A percentile compares a stretch with the other conserved stretches of the same genome.
These are phyloP conservation scores for Suillus decipiens DNA, from an alignment of 768 basidiomycete genomes.

Conservation along the genomic window DNA sequence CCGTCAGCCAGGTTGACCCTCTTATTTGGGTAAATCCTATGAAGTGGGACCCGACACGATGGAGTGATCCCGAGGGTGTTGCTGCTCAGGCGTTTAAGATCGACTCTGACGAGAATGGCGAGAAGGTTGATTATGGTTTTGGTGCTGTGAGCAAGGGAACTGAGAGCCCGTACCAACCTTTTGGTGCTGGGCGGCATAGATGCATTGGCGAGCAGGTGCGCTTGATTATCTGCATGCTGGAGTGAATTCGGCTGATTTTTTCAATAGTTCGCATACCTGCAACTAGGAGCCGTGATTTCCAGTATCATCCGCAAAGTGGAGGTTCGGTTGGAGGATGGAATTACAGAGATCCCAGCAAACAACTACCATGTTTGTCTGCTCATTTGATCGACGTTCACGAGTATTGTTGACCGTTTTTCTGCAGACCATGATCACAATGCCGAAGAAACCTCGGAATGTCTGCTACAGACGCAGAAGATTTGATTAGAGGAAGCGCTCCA, in stretches of 20 bases:
- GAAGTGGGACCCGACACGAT: slow-evolving; percentile 80
- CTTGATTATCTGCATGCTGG: slow-evolving; percentile 10
- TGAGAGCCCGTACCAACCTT: slow-evolving; percentile 94
- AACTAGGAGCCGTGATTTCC: slow-evolving; percentile 81
- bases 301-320: slow-evolving; percentile 79
- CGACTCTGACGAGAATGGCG: slow-evolving; percentile 74
- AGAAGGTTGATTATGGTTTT: slow-evolving; percentile 96
- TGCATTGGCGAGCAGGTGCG: slow-evolving; percentile 89
- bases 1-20: slow-evolving; percentile 86
- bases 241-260: slow-evolving; percentile 7
- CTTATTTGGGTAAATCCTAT: slow-evolving; percentile 72
- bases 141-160: slow-evolving; percentile 96
- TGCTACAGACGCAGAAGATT: slow-evolving; percentile 66
- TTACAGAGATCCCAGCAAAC: slow-evolving; percentile 63
- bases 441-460: slow-evolving; percentile 66
- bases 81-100: slow-evolving; percentile 76
- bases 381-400: not conserved
- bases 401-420: slow-evolving; percentile 7
- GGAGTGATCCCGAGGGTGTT: slow-evolving; percentile 83
- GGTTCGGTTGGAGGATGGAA: slow-evolving; percentile 59
- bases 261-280: slow-evolving; percentile 87
- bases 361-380: slow-evolving; percentile 81
- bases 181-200: slow-evolving; percentile 94
- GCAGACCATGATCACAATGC: slow-evolving; percentile 94
- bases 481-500: slow-evolving; percentile 35